These are phyloP conservation scores for Nicotiana sylvestris DNA, from an alignment of 257 asterid species.

Conservation along the genomic window DNA sequence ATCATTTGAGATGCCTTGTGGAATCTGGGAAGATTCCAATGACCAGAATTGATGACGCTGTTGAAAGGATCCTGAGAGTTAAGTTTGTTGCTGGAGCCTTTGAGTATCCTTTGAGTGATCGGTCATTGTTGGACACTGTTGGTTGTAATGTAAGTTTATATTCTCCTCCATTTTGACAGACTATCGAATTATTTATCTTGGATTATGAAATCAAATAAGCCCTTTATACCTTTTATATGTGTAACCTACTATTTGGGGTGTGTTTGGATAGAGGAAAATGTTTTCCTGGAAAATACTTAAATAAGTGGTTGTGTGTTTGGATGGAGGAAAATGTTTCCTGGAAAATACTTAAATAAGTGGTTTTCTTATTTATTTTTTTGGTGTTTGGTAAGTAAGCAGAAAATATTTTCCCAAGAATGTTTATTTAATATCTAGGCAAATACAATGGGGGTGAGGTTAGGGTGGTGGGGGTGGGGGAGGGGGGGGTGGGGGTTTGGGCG, in stretches of 20 bases:
- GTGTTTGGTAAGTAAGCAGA: too few species aligned
- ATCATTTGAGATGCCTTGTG: slow-evolving; percentile 51
- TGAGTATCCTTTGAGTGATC: slow-evolving; percentile 60
- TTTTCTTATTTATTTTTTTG: too few species aligned
- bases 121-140: slow-evolving; percentile 48
- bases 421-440: too few species aligned
- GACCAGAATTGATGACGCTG: slow-evolving; percentile 79
- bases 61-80: slow-evolving; percentile 75
- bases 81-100: slow-evolving; percentile 75
- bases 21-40: slow-evolving; percentile 63
- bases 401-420: too few species aligned
- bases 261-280: too few species aligned
- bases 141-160: slow-evolving; percentile 57
- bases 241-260: neutral
- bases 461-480: too few species aligned
- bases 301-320: too few species aligned
- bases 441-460: too few species aligned
- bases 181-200: neutral
- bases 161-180: slow-evolving; percentile 3
- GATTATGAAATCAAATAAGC: neutral
- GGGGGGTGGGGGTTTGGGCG: too few species aligned
- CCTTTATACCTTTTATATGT: neutral
- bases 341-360: too few species aligned
- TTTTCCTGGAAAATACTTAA: too few species aligned
- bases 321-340: too few species aligned